phyloP scores from a whole-genome alignment of 768 basidiomycete genomes.

The Russula olivacea region DNA sequence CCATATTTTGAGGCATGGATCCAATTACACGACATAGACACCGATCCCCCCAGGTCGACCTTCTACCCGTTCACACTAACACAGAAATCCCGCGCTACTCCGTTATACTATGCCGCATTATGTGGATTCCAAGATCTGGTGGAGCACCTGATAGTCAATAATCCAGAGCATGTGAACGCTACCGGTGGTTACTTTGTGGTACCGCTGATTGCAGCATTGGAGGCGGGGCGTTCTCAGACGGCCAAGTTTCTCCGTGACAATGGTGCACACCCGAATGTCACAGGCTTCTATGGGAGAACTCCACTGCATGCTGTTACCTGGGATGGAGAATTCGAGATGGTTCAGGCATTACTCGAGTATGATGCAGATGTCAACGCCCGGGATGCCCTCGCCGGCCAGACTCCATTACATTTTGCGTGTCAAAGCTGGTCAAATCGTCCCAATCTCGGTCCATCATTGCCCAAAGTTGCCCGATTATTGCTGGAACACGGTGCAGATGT shows the following conservation, averaged over 20 bases:
- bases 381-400: fast-evolving
- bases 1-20: not conserved
- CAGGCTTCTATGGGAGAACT: fast-evolving
- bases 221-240: not conserved
- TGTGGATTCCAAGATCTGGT: not conserved
- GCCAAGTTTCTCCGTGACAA: not conserved
- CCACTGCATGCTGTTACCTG: not conserved
- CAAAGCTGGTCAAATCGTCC: fast-evolving
- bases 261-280: not conserved
- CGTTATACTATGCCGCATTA: not conserved
- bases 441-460: not conserved
- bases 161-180: not conserved
- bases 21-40: not conserved
- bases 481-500: not conserved
- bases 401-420: too few species aligned
- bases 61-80: too few species aligned
- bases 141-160: not conserved
- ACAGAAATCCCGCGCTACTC: not conserved
- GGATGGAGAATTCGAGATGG: not conserved
- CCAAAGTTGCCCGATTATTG: not conserved
- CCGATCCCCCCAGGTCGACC: too few species aligned
- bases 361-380: not conserved
- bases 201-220: not conserved
- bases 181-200: not conserved
- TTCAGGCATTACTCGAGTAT: too few species aligned